Evolutionary conservation across 768 basidiomycete species (phyloP).

Genomic region (Podaxis pistillaris): DNA sequence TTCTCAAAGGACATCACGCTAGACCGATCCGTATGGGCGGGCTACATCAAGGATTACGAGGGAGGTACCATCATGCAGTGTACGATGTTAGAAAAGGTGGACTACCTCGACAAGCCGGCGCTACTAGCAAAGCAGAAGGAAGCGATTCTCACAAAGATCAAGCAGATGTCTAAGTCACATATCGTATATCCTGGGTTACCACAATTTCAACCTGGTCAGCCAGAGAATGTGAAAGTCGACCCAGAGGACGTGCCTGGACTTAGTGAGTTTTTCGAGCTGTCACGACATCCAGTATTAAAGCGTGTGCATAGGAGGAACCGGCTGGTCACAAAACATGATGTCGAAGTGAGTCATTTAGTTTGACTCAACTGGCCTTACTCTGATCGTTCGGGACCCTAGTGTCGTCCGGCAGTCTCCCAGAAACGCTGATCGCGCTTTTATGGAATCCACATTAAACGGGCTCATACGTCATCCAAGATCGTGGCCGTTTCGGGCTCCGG

Average conservation of each 20-base stretch:
- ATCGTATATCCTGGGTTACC: slow-evolving; percentile 78
- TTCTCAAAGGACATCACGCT: slow-evolving; percentile 97
- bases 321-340: slow-evolving; percentile 87
- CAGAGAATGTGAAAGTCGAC: slow-evolving; percentile 53
- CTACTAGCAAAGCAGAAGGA: slow-evolving; percentile 83
- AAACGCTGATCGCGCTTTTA: slow-evolving; percentile 59
- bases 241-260: slow-evolving; percentile 87
- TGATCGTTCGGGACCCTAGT: slow-evolving; percentile 21
- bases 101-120: slow-evolving; percentile 80
- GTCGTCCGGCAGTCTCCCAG: slow-evolving; percentile 33
- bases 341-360: slow-evolving; percentile 49
- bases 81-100: slow-evolving; percentile 88
- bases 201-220: slow-evolving; percentile 64
- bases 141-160: slow-evolving; percentile 85
- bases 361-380: neutral
- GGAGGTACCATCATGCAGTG: slow-evolving; percentile 99
- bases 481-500: slow-evolving; percentile 88
- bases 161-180: slow-evolving; percentile 83
- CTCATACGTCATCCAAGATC: slow-evolving; percentile 73
- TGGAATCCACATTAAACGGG: slow-evolving; percentile 79
- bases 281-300: neutral
- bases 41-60: slow-evolving; percentile 99
- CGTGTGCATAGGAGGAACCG: slow-evolving; percentile 69
- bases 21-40: slow-evolving; percentile 91
- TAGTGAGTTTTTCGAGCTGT: slow-evolving; percentile 41